phyloP scores from a whole-genome alignment of 208 protist species.

The Trypanosoma lewisi region DNA sequence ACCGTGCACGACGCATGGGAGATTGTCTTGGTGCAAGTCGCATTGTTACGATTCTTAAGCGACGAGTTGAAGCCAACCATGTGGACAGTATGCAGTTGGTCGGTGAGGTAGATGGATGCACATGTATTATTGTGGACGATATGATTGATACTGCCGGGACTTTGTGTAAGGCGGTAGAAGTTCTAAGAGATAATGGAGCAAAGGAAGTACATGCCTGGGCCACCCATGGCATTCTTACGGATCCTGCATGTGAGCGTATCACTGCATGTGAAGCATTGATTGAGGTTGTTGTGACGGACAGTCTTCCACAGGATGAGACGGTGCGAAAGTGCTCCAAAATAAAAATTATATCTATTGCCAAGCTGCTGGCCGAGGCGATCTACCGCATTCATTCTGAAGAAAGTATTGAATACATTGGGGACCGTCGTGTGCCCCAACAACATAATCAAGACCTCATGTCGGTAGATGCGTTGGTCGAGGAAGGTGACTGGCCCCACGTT shows the following conservation, averaged over 20 bases:
- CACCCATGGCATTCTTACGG: conserved; percentile 95
- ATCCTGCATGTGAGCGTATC: conserved; percentile 91
- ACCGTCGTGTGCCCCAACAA: conserved; percentile 33
- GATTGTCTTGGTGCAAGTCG: conserved; percentile 79
- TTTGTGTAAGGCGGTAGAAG: conserved; percentile 93
- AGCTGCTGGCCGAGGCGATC: conserved; percentile 87
- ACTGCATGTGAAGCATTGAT: conserved; percentile 83
- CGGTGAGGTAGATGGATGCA: conserved; percentile 93
- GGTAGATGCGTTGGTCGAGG: conserved; percentile 80
- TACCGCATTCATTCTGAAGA: conserved; percentile 85
- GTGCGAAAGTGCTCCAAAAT: conserved; percentile 74
- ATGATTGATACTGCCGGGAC: conserved; percentile 98
- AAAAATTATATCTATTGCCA: conserved; percentile 84
- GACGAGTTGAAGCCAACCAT: conserved; percentile 92
- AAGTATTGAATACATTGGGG: conserved; percentile 61
- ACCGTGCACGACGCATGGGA: conserved; percentile 82
- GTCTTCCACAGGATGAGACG: conserved; percentile 81
- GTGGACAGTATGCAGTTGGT: conserved; percentile 94
- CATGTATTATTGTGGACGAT: conserved; percentile 96
- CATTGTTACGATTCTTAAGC: conserved; percentile 95
- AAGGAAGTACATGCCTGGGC: conserved; percentile 91
- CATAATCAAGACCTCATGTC: conserved; percentile 70
- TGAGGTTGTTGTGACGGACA: conserved; percentile 92
- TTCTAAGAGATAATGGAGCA: conserved; percentile 93
- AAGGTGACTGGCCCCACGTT: conserved; percentile 53